These are phyloP conservation scores for Mycena maculata DNA, from an alignment of 768 basidiomycete genomes.

Conservation along the genomic window DNA sequence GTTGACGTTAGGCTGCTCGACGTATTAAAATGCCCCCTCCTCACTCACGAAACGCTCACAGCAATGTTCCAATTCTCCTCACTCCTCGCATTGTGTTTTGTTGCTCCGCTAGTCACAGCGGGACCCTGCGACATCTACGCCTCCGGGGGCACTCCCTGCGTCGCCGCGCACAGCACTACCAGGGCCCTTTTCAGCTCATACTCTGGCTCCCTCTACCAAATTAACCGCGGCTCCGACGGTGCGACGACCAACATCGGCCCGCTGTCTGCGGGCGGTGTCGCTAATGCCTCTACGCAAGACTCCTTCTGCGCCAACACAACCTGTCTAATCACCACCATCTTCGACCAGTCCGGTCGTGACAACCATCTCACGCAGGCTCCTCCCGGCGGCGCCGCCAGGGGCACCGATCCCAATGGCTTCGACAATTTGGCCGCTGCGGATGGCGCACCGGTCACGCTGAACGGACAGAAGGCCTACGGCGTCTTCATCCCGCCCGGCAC, in stretches of 20 bases:
- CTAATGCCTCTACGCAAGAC: conserved; percentile 22
- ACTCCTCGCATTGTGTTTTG: conserved; percentile 5
- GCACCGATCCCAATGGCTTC: no score
- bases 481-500: conserved; percentile 4
- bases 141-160: conserved; percentile 6
- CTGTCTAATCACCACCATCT: conserved; percentile 28
- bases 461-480: neutral
- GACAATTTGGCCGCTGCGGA: no score
- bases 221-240: conserved; percentile 26
- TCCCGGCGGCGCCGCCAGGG: no score
- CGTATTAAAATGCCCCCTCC: conserved; percentile 1
- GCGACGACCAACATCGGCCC: conserved; percentile 15
- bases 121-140: conserved; percentile 16
- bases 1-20: neutral
- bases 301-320: conserved; percentile 16
- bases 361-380: no score
- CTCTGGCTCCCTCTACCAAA: conserved; percentile 26
- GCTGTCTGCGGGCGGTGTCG: conserved; percentile 28
- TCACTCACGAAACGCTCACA: conserved; percentile 2
- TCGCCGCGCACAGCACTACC: no score
- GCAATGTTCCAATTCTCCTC: conserved; percentile 13
- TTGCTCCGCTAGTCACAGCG: conserved; percentile 8
- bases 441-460: no score
- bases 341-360: conserved; percentile 22
- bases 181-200: no score